phyloP scores from a whole-genome alignment of 2,329 filamentous ascomycete species.

The Fusarium sp. region DNA sequence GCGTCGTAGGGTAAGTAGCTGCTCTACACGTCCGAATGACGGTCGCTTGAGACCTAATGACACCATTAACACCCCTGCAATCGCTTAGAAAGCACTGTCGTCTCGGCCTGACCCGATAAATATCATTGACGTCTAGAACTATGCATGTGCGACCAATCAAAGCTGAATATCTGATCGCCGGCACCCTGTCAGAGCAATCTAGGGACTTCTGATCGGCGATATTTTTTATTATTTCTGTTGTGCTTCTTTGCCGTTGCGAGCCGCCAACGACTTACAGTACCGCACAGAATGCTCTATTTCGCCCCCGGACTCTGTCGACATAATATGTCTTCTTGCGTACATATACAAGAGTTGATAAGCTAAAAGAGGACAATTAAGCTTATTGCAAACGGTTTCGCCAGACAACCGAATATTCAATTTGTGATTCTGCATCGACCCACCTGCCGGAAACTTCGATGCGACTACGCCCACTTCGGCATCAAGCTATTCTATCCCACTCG shows the following conservation, averaged over 20 bases:
- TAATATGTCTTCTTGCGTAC: neutral
- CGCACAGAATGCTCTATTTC: slow-evolving; percentile 1
- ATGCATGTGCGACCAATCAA: slow-evolving; percentile 29
- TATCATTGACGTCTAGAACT: slow-evolving; percentile 42
- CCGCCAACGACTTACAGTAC: neutral
- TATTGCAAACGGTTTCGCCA: neutral
- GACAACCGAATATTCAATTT: slow-evolving; percentile 20
- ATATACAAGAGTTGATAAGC: neutral
- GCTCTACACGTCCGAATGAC: neutral
- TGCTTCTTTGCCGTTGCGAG: slow-evolving; percentile 1
- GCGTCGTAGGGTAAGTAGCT: slow-evolving; percentile 10
- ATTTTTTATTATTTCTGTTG: slow-evolving; percentile 10
- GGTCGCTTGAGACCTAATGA: slow-evolving; percentile 24
- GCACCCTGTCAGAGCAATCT: slow-evolving; percentile 12
- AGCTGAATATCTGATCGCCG: neutral
- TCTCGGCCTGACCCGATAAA: slow-evolving; percentile 22
- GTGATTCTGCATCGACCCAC: slow-evolving; percentile 35
- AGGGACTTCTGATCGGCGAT: slow-evolving; percentile 30
- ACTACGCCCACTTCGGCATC: slow-evolving; percentile 44
- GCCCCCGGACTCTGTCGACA: neutral
- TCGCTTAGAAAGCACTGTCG: slow-evolving; percentile 12
- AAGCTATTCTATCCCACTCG: slow-evolving; percentile 31
- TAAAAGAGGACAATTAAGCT: neutral
- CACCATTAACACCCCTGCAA: slow-evolving; percentile 42
- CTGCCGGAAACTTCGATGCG: slow-evolving; percentile 27